These are phyloP conservation scores for Fusarium sp. DNA, from an alignment of 2,329 filamentous ascomycete species.

Conservation along the genomic window DNA sequence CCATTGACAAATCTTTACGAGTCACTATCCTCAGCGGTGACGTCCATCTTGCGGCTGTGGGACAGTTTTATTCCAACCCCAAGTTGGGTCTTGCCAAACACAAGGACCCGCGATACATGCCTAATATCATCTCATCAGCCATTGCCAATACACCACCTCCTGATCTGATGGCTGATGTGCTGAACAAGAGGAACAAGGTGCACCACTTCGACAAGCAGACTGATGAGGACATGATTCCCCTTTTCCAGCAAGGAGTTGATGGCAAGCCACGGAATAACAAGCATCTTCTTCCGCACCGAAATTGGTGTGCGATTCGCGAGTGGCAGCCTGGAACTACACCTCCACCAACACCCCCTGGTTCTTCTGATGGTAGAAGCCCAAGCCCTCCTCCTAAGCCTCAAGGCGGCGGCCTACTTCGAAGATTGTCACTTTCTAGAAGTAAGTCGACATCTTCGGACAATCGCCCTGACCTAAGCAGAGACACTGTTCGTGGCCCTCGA, in stretches of 20 bases:
- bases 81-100: conserved; percentile 84
- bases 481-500: conserved; percentile 54
- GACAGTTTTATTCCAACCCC: conserved; percentile 94
- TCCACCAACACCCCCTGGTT: conserved; percentile 69
- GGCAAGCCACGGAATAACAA: conserved; percentile 92
- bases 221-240: conserved; percentile 94
- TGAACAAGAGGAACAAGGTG: conserved; percentile 91
- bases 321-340: conserved; percentile 84
- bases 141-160: conserved; percentile 94
- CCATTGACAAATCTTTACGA: conserved; percentile 89
- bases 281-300: conserved; percentile 84
- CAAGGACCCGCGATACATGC: conserved; percentile 95
- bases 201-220: conserved; percentile 79
- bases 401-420: conserved; percentile 54
- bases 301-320: conserved; percentile 93
- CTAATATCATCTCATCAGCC: conserved; percentile 91
- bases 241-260: conserved; percentile 90
- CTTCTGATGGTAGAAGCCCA: conserved; percentile 57
- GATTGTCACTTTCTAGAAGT: conserved; percentile 53
- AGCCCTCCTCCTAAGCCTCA: conserved; percentile 49
- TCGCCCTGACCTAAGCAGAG: conserved; percentile 51
- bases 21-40: conserved; percentile 94
- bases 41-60: conserved; percentile 90
- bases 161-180: conserved; percentile 85
- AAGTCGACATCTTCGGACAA: conserved; percentile 49